Base-by-base conservation (phyloP, 2,329 filamentous ascomycete species). In the Knufia petricola region DNA sequence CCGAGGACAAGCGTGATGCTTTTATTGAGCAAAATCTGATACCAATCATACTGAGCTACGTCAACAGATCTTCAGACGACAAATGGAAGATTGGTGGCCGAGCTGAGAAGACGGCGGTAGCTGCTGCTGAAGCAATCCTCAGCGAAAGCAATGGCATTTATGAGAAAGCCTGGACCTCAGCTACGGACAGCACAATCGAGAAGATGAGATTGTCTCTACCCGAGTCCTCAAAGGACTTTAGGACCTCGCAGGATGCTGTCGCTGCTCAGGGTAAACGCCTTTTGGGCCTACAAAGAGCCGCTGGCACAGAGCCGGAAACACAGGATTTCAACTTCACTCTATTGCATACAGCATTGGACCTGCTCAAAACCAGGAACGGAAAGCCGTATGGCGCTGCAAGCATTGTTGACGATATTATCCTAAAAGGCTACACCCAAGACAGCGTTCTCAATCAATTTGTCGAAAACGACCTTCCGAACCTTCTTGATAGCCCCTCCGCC, bases 221-320 rank as follows among this genome's bases (percentile, higher is more conserved):
- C 1, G 87, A 90, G 60, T 81, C 90, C 49, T 88, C 87, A 0
- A 83, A 83, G 53, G 84, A 87, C 15, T 85, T 85, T 56, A 74
- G 77, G 21, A 73, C 74, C 36, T 94, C 87, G 0, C 87, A 95
- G 61, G 74, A 78, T 44, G 70, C 72, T 34, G 73, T 94, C 21
- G 77, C 78, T 8, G 72, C 80, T 4, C 77, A 84, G 58, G 81
- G 82, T 0, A 70, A 73, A 39, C 80, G 85, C 0, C 87, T 87
- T 68, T 82, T 85, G 52, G 67, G 75, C 1, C 65, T 87, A 8
- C 71, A 72, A 52, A n/a, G 39, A 9, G 23, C 32, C 21, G 28
- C 52, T 20, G 31, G 50, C 2, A 36, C 40, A 17, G 36, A 41
- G 21, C 7, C 19, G n/a, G 23, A 43, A 20, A 38, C 37, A 15